Conservation (phyloP, 371 early-diverging fungal genomes). For the Apophysomyces ossiformis region DNA sequence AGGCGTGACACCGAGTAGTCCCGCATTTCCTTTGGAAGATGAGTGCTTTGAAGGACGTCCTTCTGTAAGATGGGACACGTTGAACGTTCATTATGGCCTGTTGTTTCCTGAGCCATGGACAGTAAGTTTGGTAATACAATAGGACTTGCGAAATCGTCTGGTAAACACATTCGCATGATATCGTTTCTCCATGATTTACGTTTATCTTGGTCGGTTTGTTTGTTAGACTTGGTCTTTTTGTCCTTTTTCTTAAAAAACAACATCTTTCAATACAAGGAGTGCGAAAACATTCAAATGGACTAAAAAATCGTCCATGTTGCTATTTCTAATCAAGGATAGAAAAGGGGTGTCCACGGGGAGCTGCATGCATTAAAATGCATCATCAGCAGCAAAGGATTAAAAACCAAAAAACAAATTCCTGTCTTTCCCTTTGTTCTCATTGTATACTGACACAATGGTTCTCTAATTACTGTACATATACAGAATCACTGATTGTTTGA, state of each 20-base stretch:
- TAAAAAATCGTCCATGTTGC: conserved; percentile 3
- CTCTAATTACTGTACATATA: too few relatives aligned
- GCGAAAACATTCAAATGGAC: neutral
- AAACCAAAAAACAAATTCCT: too few relatives aligned
- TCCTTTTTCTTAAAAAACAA: conserved; percentile 1
- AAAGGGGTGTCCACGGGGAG: conserved; percentile 1
- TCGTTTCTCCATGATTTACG: neutral
- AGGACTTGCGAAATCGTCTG: conserved; percentile 1
- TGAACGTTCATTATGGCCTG: neutral
- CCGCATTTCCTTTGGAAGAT: neutral
- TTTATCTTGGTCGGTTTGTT: neutral
- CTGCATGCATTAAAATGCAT: conserved; percentile 8
- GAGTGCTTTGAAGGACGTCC: neutral
- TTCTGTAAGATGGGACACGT: neutral
- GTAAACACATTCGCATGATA: neutral
- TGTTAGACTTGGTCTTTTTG: neutral
- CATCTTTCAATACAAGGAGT: conserved; percentile 8
- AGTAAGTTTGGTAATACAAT: conserved; percentile 1
- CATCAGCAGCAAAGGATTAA: neutral
- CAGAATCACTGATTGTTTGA: too few relatives aligned
- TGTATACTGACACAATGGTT: neutral
- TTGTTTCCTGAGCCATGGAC: neutral
- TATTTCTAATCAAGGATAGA: conserved; percentile 3
- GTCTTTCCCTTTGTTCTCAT: neutral
- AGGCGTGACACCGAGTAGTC: conserved; percentile 18